Evolutionary conservation across 2,329 filamentous ascomycete species (phyloP).

Genomic region (Cytospora leucostoma): DNA sequence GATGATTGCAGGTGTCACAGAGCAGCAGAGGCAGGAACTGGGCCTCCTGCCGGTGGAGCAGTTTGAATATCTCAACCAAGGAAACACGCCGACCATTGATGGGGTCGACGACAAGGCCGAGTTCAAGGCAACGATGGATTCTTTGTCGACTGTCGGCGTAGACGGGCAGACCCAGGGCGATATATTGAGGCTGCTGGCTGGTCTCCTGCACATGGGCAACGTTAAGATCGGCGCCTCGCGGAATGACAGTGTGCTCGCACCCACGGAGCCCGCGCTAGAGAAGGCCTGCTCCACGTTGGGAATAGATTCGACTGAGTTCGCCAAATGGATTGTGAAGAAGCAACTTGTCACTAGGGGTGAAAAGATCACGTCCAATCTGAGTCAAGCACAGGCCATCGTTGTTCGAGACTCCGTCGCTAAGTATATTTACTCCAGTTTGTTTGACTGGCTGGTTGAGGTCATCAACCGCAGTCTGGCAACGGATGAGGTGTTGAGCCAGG

Average conservation of each 20-base stretch:
- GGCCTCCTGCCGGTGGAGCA: slow-evolving; percentile 80
- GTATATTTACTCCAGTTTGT: slow-evolving; percentile 96
- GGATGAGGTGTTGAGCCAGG: slow-evolving; percentile 79
- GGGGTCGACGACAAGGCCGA: slow-evolving; percentile 95
- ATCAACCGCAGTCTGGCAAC: slow-evolving; percentile 91
- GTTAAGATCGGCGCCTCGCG: slow-evolving; percentile 92
- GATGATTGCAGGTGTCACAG: slow-evolving; percentile 86
- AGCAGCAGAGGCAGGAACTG: slow-evolving; percentile 78
- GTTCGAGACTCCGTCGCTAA: slow-evolving; percentile 98
- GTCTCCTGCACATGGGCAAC: slow-evolving; percentile 91
- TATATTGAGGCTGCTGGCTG: slow-evolving; percentile 89
- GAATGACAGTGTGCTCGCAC: slow-evolving; percentile 79
- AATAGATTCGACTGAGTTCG: slow-evolving; percentile 82
- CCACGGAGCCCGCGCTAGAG: slow-evolving; percentile 78
- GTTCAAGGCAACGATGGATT: slow-evolving; percentile 84
- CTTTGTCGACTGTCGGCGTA: slow-evolving; percentile 86
- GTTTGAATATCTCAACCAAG: slow-evolving; percentile 96
- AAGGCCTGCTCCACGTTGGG: slow-evolving; percentile 84
- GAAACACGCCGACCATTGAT: slow-evolving; percentile 85
- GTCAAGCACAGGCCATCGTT: slow-evolving; percentile 88
- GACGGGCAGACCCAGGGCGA: slow-evolving; percentile 70
- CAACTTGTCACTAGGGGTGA: slow-evolving; percentile 94
- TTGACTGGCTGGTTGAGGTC: slow-evolving; percentile 98
- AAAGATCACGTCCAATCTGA: slow-evolving; percentile 95
- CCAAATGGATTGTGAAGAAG: slow-evolving; percentile 99